Conservation (phyloP, 2,329 filamentous ascomycete species). For the Sporothrix phasma region DNA sequence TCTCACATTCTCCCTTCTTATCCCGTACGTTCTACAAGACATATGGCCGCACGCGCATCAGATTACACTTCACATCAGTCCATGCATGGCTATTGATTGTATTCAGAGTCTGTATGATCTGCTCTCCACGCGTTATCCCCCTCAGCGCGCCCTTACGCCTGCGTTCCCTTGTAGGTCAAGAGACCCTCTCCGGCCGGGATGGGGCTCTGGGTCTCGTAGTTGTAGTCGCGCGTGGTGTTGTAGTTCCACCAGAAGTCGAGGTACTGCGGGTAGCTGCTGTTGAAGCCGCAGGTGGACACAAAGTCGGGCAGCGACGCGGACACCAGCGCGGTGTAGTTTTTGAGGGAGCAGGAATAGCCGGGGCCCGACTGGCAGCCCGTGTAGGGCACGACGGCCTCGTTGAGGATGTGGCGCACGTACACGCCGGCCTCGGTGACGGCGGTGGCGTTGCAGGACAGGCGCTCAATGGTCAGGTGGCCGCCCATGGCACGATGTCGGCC, state of each 20-base stretch:
- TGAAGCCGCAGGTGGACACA: slow-evolving; percentile 14
- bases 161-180: slow-evolving; percentile 12
- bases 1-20: too few species aligned
- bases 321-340: slow-evolving; percentile 36
- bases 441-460: slow-evolving; percentile 39
- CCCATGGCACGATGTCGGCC: slow-evolving; percentile 47
- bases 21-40: too few species aligned
- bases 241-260: slow-evolving; percentile 18
- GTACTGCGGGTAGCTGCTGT: slow-evolving; percentile 15
- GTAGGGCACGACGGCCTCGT: slow-evolving; percentile 53
- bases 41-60: too few species aligned
- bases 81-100: too few species aligned
- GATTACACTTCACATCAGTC: too few species aligned
- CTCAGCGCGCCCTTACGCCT: background rate
- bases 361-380: slow-evolving; percentile 44
- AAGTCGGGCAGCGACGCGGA: slow-evolving; percentile 18
- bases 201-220: slow-evolving; percentile 12
- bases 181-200: slow-evolving; percentile 12
- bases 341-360: slow-evolving; percentile 41
- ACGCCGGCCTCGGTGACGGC: slow-evolving; percentile 18
- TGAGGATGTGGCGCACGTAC: slow-evolving; percentile 49
- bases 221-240: slow-evolving; percentile 14
- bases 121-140: background rate
- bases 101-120: too few species aligned
- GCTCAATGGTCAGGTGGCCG: slow-evolving; percentile 55